Evolutionary conservation across 371 early-diverging fungal species (phyloP), one percentile per base, ranked within the genome.

Genomic region (Enterospora canceri): DNA sequence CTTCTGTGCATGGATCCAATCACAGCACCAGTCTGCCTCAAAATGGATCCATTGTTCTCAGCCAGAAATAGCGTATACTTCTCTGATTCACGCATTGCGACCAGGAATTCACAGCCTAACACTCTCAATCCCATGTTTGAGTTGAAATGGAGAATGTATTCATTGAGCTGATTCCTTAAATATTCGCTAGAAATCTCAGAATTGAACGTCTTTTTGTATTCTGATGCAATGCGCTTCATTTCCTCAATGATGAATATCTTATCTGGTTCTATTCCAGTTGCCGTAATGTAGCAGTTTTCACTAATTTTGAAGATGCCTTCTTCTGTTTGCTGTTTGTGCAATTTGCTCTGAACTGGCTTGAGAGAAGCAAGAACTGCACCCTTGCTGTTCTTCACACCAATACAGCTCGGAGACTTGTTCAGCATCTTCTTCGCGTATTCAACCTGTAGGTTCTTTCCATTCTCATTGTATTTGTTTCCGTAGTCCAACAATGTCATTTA

Each of bases 401-500:
- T 88, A 73, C 87, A 86, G 12, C 96, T 96, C 35, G 88, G 87
- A 71, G 97, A 96, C 70, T 87, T 86, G 62, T 86, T 83, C 18
- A 95, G 95, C 23, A 92, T 91, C 65, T 87, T 90, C 67, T 94
- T 84, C 0, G 99, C 97, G 82, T 98, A 89, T 82, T 94, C 93
- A 70, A 96, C 92, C 83, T 98, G 99, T 34, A 89, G 89, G 60
- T 96, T 87, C 82, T 95, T 92, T 70, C 99, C 99, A 47, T 91
- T 91, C n/a, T 94, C 91, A 67, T 95, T 92, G 84, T 96, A 98
- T 58, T 96, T 96, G 4, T 95, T 93, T 68, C 94, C 86, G 28
- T 92, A 92, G 85, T 78, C 78, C 15, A 74, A 23, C 26, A 56
- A 60, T 2, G 56, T 34, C 65, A 74, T 74, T 40, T 2, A 54